Conservation (phyloP, 2,329 filamentous ascomycete genomes). For the Alternaria alternata region DNA sequence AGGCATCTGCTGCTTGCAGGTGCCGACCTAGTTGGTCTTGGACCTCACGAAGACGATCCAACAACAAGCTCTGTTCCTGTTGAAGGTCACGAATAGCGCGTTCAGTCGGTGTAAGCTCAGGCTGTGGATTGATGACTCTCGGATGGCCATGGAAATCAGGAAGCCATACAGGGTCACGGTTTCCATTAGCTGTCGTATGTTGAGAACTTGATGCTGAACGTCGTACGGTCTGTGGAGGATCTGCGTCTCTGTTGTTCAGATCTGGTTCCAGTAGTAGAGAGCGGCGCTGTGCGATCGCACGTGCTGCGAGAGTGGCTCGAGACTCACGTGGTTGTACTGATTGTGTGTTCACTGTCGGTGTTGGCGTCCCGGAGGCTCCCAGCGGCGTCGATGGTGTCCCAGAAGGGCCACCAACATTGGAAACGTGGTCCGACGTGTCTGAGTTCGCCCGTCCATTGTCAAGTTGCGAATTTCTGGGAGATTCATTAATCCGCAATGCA, state of each 20-base stretch:
- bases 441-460: background rate
- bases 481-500: background rate
- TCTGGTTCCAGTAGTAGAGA: background rate
- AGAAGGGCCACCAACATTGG: background rate
- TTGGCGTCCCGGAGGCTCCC: background rate
- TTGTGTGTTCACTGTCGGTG: background rate
- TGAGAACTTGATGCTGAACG: background rate
- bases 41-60: background rate
- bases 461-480: background rate
- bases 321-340: background rate
- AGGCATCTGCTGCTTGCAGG: background rate
- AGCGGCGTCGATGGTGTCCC: background rate
- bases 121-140: background rate
- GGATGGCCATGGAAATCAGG: background rate
- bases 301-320: constrained; percentile 1
- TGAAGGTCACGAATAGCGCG: background rate
- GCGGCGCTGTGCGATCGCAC: constrained; percentile 6
- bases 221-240: background rate
- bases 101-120: background rate
- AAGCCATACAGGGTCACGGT: background rate
- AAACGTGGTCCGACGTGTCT: background rate
- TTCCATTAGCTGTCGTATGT: background rate
- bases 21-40: background rate
- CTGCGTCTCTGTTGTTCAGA: background rate
- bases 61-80: background rate